Base-by-base conservation (phyloP, 208 protist genomes). In the Crithidia bombi region DNA sequence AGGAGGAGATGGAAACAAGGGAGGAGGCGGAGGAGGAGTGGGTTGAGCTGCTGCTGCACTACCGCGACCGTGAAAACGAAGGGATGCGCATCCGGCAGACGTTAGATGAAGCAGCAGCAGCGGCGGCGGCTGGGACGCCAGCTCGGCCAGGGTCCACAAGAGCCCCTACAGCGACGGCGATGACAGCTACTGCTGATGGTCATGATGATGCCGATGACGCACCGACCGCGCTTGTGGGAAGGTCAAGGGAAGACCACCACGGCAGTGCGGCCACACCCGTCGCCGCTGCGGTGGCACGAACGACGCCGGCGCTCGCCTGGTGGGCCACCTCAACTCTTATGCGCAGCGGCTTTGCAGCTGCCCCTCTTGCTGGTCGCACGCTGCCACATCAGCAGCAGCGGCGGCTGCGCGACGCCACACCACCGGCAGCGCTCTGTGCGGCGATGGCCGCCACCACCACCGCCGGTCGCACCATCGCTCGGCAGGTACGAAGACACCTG, bases 41-140 rank as follows among this genome's bases (percentile, higher is more conserved):
- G 76, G 9, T 82, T 10, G 62, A 77, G 43, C 28, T 78, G 32
- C 70, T 82, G 5, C 65, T 82, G 23, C 76, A 76, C 54, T 73
- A 65, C 46, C 76, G 76, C 36, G 78, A 82, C 23, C 72, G 78
- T 7, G 72, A 82, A 32, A 82, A 82, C 51, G 72, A 82, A 17
- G 17, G 62, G 11, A 23, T 38, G 1, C 70, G 70, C 33, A 68
- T 75, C 12, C 70, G 54, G 12, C 59, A 55, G 28, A 41, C 62
- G 0, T 14, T 63, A 33, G 43, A 19, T 1, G 49, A 66, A 9
- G 38, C 67, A 0, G 0, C 15, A 0, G 19, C 54, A 2, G 5
- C 43, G 0, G 25, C 38, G 0, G 14, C 28, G 3, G 21, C 15
- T 5, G 5, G 51, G 19, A 32, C 39, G 11, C 35, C 44, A 41